phyloP scores from a whole-genome alignment of 768 basidiomycete species.

The Dacryopinax primogenitus region DNA sequence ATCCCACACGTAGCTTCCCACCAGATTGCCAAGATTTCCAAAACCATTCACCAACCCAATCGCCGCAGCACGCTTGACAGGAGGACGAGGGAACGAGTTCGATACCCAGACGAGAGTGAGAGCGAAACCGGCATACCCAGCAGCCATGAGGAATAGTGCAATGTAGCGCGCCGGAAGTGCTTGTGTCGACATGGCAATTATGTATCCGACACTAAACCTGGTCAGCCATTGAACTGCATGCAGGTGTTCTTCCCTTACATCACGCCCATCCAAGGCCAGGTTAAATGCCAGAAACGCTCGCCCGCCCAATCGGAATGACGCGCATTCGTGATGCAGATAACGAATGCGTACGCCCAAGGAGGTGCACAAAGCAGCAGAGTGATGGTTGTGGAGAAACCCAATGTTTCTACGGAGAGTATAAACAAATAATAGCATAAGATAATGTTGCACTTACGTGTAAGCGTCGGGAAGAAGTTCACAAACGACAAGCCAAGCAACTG shows the following conservation, averaged over 20 bases:
- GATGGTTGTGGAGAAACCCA: slow-evolving; percentile 47
- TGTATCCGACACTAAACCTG: slow-evolving; percentile 34
- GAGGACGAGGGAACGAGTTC: slow-evolving; percentile 4
- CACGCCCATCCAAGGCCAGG: slow-evolving; percentile 45
- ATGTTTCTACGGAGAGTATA: slow-evolving; percentile 26
- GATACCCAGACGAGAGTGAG: slow-evolving; percentile 2
- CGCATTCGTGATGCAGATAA: slow-evolving; percentile 40
- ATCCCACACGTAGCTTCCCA: slow-evolving; percentile 1
- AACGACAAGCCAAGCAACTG: neutral
- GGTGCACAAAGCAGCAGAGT: slow-evolving; percentile 41
- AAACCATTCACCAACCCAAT: slow-evolving; percentile 50
- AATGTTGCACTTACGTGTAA: neutral
- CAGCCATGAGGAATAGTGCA: slow-evolving; percentile 50
- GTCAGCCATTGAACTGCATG: neutral
- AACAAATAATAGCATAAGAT: neutral
- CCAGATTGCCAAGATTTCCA: slow-evolving; percentile 17
- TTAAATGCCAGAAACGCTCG: slow-evolving; percentile 52
- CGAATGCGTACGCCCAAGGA: slow-evolving; percentile 46
- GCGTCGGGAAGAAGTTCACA: slow-evolving; percentile 38
- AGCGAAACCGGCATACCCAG: slow-evolving; percentile 35
- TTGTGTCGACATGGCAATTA: slow-evolving; percentile 46
- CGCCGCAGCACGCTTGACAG: slow-evolving; percentile 32
- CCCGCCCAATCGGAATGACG: slow-evolving; percentile 39
- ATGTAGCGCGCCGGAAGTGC: slow-evolving; percentile 44
- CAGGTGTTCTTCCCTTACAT: slow-evolving; percentile 22